Conservation (phyloP, 495 filamentous ascomycete species). For the Annulohypoxylon stygium region DNA sequence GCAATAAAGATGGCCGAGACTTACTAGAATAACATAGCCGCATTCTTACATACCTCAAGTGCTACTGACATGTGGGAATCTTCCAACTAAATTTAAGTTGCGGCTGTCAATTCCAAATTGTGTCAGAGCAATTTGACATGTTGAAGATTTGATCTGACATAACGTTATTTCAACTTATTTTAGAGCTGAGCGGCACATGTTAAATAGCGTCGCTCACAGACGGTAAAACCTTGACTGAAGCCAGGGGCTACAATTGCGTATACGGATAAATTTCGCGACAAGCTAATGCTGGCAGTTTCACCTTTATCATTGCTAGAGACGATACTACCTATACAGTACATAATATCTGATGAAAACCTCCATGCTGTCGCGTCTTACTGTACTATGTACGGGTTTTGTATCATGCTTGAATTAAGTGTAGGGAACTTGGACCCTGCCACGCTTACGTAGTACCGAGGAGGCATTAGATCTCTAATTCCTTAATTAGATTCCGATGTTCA, state of each 20-base stretch:
- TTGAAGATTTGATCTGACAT: neutral
- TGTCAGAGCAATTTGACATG: neutral
- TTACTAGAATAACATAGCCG: constrained; percentile 31
- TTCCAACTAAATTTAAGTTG: constrained; percentile 1
- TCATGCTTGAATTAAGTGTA: constrained; percentile 19
- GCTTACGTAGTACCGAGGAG: constrained; percentile 35
- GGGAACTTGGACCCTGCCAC: constrained; percentile 18
- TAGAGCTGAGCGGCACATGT: neutral
- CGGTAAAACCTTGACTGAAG: constrained; percentile 30
- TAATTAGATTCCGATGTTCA: constrained; percentile 37
- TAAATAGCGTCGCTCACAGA: constrained; percentile 1
- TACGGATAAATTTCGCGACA: constrained; percentile 1
- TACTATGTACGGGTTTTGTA: constrained; percentile 11
- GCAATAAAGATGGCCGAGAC: constrained; percentile 43
- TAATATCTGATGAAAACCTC: constrained; percentile 6
- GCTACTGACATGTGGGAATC: constrained; percentile 8
- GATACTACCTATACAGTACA: neutral
- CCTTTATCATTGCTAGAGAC: constrained; percentile 18
- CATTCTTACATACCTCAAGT: constrained; percentile 2
- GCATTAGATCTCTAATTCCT: constrained; percentile 38
- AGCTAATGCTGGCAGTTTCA: constrained; percentile 3
- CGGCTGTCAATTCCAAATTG: constrained; percentile 11
- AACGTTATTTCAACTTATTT: constrained; percentile 26
- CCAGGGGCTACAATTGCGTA: constrained; percentile 15
- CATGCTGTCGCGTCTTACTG: constrained; percentile 34